Base-by-base conservation (phyloP, 345 rosid genomes). In the Camelina laxa region DNA sequence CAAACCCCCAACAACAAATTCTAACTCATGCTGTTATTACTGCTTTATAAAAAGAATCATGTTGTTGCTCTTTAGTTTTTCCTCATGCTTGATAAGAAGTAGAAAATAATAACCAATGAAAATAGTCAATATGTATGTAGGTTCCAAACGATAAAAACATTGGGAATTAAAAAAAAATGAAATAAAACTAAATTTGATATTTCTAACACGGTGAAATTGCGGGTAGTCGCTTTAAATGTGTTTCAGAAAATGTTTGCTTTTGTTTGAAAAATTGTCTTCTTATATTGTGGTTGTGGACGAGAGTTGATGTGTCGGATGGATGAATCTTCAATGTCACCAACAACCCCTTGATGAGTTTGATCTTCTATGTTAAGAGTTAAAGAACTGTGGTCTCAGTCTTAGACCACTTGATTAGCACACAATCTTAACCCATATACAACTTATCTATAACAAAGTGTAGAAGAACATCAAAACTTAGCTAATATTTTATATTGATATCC, bases 1-100 rank as follows among this genome's bases (percentile, higher is more conserved):
- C 31, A 70, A 57, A 63, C 31, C 59, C 69, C 80, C 72, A 65
- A 65, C 80, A 55, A 70, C 71, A 70, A 24, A 64, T 47, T 68
- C 31, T 53, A 51, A 53, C 57, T 53, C 51, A 58, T 49, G n/a
- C 35, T 45, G 3, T 57, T 54, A 44, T 13, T 17, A 45, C 64
- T 56, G 30, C 20, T 42, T 31, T n/a, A 30, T 30, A 44, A 69
- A 21, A 69, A 27, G 72, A 41, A 41, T 35, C 38, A 35, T 35
- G 39, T 35, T 9, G 35, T 20, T 51, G 6, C 44, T n/a, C 45
- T 54, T 63, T 13, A 8, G 14, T 10, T 13, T 12, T 39, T 61
- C 15, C 31, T 13, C n/a, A 35, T 19, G 57, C 36, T 31, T 44
- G 14, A 9, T 13, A 13, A 45, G 55, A 27, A 68, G 24, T 39